A percentile compares a stretch with the other conserved stretches of the same genome.
phyloP scores from a whole-genome alignment of 2,329 filamentous ascomycete genomes.

The Fusarium miscanthi region DNA sequence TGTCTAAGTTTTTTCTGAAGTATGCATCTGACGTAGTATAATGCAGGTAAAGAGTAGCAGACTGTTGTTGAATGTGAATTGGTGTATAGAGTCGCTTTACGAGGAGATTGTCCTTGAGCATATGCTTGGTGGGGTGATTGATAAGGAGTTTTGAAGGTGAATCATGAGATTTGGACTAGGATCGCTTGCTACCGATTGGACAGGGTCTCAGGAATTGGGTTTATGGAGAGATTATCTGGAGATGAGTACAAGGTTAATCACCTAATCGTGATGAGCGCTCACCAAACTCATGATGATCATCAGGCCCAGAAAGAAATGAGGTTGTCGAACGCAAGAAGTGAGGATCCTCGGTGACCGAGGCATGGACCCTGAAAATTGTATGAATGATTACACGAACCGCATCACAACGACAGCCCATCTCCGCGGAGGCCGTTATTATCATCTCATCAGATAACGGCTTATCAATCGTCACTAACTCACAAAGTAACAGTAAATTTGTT shows the following conservation, averaged over 20 bases:
- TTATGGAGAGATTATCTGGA: not conserved
- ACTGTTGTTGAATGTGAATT: not conserved
- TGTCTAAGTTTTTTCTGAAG: too few relatives aligned
- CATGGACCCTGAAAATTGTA: not conserved
- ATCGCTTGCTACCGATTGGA: not conserved
- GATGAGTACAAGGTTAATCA: not conserved
- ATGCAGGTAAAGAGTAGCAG: too few relatives aligned
- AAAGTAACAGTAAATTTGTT: not conserved
- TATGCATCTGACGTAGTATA: not conserved
- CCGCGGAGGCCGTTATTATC: not conserved
- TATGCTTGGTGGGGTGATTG: conserved; percentile 31
- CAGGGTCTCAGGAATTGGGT: not conserved
- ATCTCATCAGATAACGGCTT: conserved; percentile 10
- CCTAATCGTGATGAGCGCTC: not conserved
- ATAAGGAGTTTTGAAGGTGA: conserved; percentile 16
- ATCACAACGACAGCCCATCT: not conserved
- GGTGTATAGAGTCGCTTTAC: not conserved
- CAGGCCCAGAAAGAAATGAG: not conserved
- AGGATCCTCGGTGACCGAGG: not conserved
- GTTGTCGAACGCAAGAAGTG: not conserved
- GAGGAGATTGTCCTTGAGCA: not conserved
- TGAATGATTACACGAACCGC: not conserved
- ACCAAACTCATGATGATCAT: not conserved
- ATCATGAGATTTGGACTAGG: conserved; percentile 14
- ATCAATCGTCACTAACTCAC: conserved; percentile 17